Percentiles rank a stretch among this genome's conserved stretches.
Conservation (phyloP, 2,329 filamentous ascomycete genomes). For the Ophiocordyceps sinensis region DNA sequence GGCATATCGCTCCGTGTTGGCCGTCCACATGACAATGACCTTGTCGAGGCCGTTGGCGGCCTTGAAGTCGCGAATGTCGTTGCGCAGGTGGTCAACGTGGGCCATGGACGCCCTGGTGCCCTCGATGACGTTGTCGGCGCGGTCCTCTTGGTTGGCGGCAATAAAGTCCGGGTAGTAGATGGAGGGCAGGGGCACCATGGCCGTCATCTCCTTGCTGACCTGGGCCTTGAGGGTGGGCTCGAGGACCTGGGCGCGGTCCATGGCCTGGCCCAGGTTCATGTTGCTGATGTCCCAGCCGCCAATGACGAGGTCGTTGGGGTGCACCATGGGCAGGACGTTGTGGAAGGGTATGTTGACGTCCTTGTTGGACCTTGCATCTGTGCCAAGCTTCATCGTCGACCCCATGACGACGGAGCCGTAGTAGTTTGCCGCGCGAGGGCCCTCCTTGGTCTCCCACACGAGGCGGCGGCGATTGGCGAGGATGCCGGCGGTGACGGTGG, state of each 20-base stretch:
- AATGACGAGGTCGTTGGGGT: constrained; percentile 88
- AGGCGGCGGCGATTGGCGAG: constrained; percentile 83
- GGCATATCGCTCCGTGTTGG: constrained; percentile 95
- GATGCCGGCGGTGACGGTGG: constrained; percentile 92
- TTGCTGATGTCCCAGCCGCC: constrained; percentile 96
- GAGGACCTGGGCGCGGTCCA: constrained; percentile 91
- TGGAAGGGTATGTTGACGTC: constrained; percentile 97
- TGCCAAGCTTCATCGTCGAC: constrained; percentile 92
- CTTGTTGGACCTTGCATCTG: constrained; percentile 65
- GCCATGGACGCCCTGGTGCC: constrained; percentile 73
- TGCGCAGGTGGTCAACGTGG: constrained; percentile 84
- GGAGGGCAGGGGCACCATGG: constrained; percentile 77
- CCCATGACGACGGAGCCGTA: constrained; percentile 96
- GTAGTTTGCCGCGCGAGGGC: constrained; percentile 77
- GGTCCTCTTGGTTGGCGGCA: constrained; percentile 92
- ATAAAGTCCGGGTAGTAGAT: constrained; percentile 99
- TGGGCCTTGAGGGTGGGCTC: constrained; percentile 86
- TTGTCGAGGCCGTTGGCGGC: constrained; percentile 72
- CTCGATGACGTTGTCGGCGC: constrained; percentile 78
- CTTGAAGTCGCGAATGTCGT: constrained; percentile 95
- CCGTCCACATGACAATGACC: constrained; percentile 95
- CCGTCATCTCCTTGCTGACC: constrained; percentile 85
- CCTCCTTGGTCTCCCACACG: constrained; percentile 88
- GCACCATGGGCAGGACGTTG: constrained; percentile 86
- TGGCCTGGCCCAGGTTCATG: constrained; percentile 76